Evolutionary conservation across 139 green algal species (phyloP).

Genomic region (Tetradesmus obliquus): DNA sequence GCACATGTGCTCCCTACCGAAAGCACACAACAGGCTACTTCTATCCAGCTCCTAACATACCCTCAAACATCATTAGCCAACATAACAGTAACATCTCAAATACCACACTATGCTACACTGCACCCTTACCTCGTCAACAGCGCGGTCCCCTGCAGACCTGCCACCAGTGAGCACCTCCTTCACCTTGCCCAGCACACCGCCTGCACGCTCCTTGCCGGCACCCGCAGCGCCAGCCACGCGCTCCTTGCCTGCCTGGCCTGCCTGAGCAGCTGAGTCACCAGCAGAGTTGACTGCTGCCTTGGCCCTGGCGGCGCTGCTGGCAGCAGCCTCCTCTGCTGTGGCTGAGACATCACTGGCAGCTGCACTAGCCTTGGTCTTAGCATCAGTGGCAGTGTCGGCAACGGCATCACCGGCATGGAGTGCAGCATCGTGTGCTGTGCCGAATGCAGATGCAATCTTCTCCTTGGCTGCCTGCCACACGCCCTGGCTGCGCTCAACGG

Average conservation of each 20-base stretch:
- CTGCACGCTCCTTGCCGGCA: neutral
- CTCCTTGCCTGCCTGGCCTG: neutral
- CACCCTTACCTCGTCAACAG: neutral
- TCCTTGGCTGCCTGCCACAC: conserved; percentile 20
- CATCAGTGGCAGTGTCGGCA: neutral
- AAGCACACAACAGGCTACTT: neutral
- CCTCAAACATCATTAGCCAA: neutral
- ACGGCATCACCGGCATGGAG: neutral
- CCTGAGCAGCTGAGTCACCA: neutral
- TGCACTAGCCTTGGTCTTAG: neutral
- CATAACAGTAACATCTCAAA: neutral
- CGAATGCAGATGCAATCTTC: conserved; percentile 22
- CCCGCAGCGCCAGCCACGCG: neutral
- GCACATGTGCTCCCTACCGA: no score
- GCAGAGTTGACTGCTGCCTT: neutral
- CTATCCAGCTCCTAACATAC: neutral
- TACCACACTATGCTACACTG: neutral
- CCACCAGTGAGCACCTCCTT: conserved; percentile 18
- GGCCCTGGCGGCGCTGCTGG: neutral
- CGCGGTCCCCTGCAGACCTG: neutral
- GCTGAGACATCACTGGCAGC: neutral
- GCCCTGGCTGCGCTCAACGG: neutral
- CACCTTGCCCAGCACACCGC: conserved; percentile 11
- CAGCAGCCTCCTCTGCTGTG: neutral
- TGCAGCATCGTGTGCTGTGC: neutral